Evolutionary conservation across 176 grass and related monocot genomes (phyloP).

Genomic region (Hsuehochloa calcarea): DNA sequence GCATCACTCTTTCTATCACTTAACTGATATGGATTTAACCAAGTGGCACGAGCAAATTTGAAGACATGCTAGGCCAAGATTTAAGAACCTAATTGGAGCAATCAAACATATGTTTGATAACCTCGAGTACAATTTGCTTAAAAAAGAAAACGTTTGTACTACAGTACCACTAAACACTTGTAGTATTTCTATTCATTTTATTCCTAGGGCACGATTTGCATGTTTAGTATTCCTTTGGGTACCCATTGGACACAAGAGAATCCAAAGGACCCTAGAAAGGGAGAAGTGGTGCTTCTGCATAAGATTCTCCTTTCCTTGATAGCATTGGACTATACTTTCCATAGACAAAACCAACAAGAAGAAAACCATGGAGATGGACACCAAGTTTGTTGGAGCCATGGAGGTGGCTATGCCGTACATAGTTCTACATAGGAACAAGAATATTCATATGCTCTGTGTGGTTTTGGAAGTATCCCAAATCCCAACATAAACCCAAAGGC

Average conservation of each 20-base stretch:
- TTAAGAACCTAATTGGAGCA: background rate
- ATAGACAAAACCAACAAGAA: conserved; percentile 1
- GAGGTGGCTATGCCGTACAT: conserved; percentile 7
- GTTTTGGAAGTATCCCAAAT: background rate
- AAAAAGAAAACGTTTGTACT: background rate
- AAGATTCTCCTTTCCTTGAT: background rate
- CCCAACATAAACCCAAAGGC: background rate
- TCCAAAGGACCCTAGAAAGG: background rate
- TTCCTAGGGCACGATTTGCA: background rate
- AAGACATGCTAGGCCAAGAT: background rate
- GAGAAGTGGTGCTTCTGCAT: background rate
- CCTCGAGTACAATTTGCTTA: background rate
- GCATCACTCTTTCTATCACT: too few species aligned
- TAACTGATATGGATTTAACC: too few species aligned
- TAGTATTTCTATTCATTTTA: background rate
- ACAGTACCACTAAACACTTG: background rate
- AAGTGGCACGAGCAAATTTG: background rate
- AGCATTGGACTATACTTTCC: background rate
- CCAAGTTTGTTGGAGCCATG: background rate
- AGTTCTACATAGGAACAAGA: conserved; percentile 17
- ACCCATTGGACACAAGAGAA: background rate
- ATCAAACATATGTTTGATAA: background rate
- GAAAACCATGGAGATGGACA: conserved; percentile 17
- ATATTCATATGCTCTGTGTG: background rate
- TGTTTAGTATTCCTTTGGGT: background rate